Base-by-base conservation (phyloP, 352 stramenopile genomes). In the Globisporangium spiculum region DNA sequence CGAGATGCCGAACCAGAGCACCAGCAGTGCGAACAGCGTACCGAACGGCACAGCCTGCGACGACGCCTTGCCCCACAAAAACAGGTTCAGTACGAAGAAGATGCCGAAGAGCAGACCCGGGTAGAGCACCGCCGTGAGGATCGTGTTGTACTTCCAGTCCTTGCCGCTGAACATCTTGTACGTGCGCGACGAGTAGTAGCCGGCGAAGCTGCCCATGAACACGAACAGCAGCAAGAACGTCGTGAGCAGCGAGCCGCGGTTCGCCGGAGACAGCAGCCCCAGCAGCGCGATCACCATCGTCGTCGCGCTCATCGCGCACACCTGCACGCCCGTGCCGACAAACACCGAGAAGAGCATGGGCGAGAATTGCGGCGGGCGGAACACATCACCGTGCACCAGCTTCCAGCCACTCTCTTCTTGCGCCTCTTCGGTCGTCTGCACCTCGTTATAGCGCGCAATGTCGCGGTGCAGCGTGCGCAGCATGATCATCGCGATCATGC, bases 401-500 rank as follows among this genome's bases (percentile, higher is more conserved):
- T 99, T 99, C 96, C 96, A 99, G 3, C 96, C 96, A 50, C 83
- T 97, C 75, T 99, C 96, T 74, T 99, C 96, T 67, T 97, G 90
- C 0, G 95, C 92, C 66, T 99, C 96, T 63, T 98, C 95, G 1
- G 91, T 90, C 18, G 93, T 97, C 75, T 97, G 89, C 55, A 97
- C 86, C 72, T 98, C 96, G 71, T 99, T 99, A 83, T 99, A 99
- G 46, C 88, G 86, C 60, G 88, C 84, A 71, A 99, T 99, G 83
- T 99, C 98, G 67, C 96, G 96, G 69, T 98, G 93, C n/a, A 99
- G 89, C 41, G 98, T 99, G 54, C 98, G 94, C 60, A 99, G 84
- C 93, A 99, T 98, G 80, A 99, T 99, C 83, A 99, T 99, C 30
- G 95, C 97, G 54, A 99, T 98, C 73, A 99, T 98, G 67, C 96